A percentile compares a stretch with the other conserved stretches of the same genome.
These are phyloP conservation scores for Aspergillus oerlinghausenensis DNA, from an alignment of 2,329 filamentous ascomycete genomes.

Conservation along the genomic window DNA sequence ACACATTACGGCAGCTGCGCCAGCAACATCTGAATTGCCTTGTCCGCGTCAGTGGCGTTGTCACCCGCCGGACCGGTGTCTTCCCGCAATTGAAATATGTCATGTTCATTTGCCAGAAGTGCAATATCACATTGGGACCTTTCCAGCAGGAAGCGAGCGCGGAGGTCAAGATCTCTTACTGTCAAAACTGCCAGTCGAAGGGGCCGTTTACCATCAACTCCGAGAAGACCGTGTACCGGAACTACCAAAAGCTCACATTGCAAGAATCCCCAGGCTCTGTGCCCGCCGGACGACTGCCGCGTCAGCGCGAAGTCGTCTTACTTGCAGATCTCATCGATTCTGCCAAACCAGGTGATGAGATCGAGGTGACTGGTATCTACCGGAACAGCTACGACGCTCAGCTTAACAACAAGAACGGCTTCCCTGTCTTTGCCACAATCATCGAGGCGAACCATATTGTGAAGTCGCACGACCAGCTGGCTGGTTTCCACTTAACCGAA, in stretches of 20 bases:
- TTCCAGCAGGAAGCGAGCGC: slow-evolving; percentile 97
- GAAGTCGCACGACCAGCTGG: slow-evolving; percentile 95
- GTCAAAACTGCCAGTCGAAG: slow-evolving; percentile 90
- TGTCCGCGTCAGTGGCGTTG: slow-evolving; percentile 89
- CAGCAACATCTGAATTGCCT: slow-evolving; percentile 95
- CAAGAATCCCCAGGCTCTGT: slow-evolving; percentile 97
- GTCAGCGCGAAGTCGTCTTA: slow-evolving; percentile 89
- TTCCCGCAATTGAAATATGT: slow-evolving; percentile 98
- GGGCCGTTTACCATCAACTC: slow-evolving; percentile 95
- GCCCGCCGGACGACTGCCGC: slow-evolving; percentile 86
- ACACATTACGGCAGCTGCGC: slow-evolving; percentile 89
- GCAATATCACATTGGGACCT: slow-evolving; percentile 82
- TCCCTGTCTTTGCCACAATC: slow-evolving; percentile 96
- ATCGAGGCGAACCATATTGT: slow-evolving; percentile 96
- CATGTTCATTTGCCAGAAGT: slow-evolving; percentile 96
- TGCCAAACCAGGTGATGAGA: slow-evolving; percentile 95
- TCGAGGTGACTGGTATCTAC: slow-evolving; percentile 95
- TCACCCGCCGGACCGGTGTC: slow-evolving; percentile 88
- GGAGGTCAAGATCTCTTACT: slow-evolving; percentile 94
- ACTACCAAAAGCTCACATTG: slow-evolving; percentile 95
- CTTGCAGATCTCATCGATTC: slow-evolving; percentile 96
- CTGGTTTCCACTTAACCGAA: slow-evolving; percentile 91
- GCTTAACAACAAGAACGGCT: slow-evolving; percentile 96
- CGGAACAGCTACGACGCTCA: slow-evolving; percentile 98
- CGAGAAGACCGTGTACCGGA: slow-evolving; percentile 96